Evolutionary conservation across 2,329 filamentous ascomycete genomes (phyloP).

Genomic region (Colletotrichum trifolii): DNA sequence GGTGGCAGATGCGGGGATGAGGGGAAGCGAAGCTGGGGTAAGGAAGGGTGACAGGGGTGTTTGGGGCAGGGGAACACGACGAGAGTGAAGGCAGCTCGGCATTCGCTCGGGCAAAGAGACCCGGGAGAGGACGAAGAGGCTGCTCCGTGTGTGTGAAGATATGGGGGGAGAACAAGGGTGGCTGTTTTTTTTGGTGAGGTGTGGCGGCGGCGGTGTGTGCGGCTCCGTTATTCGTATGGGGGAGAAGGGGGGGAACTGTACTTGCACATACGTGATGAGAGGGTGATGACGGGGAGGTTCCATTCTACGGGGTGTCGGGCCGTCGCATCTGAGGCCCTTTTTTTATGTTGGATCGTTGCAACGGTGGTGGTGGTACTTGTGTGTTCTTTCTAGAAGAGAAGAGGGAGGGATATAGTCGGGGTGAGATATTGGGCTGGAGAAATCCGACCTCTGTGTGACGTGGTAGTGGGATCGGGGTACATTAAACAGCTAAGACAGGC

Average conservation of each 20-base stretch:
- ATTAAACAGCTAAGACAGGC: too few relatives aligned
- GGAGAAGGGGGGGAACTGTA: background rate
- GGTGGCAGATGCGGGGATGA: constrained; percentile 13
- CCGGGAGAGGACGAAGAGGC: constrained; percentile 3
- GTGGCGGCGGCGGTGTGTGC: constrained; percentile 12
- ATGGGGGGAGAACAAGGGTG: background rate
- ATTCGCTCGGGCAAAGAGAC: constrained; percentile 6
- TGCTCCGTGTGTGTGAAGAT: background rate
- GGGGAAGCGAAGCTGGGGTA: background rate
- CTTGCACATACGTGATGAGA: background rate
- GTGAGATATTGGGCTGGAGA: background rate
- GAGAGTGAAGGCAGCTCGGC: constrained; percentile 3
- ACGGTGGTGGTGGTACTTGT: background rate
- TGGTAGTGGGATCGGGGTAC: constrained; percentile 17
- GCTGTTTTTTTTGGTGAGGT: background rate
- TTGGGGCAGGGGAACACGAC: background rate
- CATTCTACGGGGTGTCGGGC: constrained; percentile 21
- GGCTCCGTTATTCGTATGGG: constrained; percentile 20
- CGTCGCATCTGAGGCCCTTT: constrained; percentile 32
- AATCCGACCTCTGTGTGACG: background rate
- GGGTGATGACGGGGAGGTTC: background rate
- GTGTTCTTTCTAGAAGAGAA: constrained; percentile 6
- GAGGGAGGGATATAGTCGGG: constrained; percentile 8
- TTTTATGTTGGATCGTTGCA: background rate
- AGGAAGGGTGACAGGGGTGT: background rate